These are phyloP conservation scores for Cladophialophora yegresii DNA, from an alignment of 2,329 filamentous ascomycete species.

Conservation along the genomic window DNA sequence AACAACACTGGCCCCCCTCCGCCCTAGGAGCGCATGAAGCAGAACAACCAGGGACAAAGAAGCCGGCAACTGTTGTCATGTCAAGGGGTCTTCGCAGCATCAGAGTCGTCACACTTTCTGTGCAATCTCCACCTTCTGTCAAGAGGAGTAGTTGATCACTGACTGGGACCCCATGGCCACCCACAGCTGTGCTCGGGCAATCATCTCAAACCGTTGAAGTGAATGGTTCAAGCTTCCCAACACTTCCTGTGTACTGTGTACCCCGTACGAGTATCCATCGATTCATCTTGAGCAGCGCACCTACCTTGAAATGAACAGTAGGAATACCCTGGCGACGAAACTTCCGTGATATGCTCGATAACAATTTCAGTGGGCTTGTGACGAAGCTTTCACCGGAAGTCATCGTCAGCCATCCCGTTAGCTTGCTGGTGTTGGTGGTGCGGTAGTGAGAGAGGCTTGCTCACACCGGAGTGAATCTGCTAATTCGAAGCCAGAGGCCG, in stretches of 20 bases:
- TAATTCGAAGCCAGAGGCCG: background rate
- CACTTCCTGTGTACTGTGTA: background rate
- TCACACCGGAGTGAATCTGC: background rate
- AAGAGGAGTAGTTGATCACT: background rate
- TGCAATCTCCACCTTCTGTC: background rate
- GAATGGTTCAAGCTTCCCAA: background rate
- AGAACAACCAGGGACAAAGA: background rate
- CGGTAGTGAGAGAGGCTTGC: background rate
- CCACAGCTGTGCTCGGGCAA: background rate
- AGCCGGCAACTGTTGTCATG: background rate
- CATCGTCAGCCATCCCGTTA: background rate
- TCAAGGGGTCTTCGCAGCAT: background rate
- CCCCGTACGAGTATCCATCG: background rate
- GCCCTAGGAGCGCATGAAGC: background rate
- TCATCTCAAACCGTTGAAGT: background rate
- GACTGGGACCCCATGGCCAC: background rate
- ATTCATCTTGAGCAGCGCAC: background rate
- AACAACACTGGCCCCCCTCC: background rate
- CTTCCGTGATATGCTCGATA: background rate
- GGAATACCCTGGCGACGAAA: background rate
- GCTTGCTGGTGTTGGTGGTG: no score
- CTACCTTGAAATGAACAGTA: background rate
- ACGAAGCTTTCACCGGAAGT: background rate
- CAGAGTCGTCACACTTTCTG: background rate
- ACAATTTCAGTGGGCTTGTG: background rate